These are phyloP conservation scores for Rhizopogon vesiculosus DNA, from an alignment of 768 basidiomycete genomes.

Conservation along the genomic window DNA sequence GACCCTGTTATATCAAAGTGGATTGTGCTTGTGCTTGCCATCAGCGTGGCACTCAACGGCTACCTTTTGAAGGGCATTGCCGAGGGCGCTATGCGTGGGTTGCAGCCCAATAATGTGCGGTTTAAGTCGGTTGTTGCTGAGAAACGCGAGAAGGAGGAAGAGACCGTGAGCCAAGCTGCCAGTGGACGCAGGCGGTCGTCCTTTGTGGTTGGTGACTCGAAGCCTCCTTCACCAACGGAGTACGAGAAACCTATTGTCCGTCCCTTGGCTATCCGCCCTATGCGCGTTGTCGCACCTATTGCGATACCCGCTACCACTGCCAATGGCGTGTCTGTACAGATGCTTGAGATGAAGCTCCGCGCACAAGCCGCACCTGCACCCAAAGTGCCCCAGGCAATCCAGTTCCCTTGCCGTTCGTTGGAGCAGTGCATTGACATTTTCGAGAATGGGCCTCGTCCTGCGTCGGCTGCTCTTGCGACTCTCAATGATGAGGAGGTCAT, in stretches of 20 bases:
- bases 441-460: conserved; percentile 64
- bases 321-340: conserved; percentile 21
- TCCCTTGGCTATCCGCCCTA: background rate
- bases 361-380: conserved; percentile 15
- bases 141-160: conserved; percentile 17
- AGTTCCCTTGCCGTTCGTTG: conserved; percentile 43
- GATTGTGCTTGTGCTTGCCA: conserved; percentile 84
- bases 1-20: conserved; percentile 94
- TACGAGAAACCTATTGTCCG: conserved; percentile 15
- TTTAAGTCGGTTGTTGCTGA: conserved; percentile 20
- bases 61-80: conserved; percentile 87
- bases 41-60: conserved; percentile 88
- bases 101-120: conserved; percentile 26
- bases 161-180: conserved; percentile 11
- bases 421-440: conserved; percentile 80
- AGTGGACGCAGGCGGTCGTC: conserved; percentile 15
- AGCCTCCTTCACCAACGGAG: conserved; percentile 4
- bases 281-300: conserved; percentile 13
- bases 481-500: conserved; percentile 93
- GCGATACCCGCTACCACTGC: conserved; percentile 14
- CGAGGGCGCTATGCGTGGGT: conserved; percentile 38
- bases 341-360: conserved; percentile 30
- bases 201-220: conserved; percentile 20
- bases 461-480: conserved; percentile 49
- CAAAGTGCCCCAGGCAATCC: conserved; percentile 9